A percentile compares a stretch with the other conserved stretches of the same genome.
phyloP scores from a whole-genome alignment of 768 basidiomycete species.

The Hygrocybe coccinea region DNA sequence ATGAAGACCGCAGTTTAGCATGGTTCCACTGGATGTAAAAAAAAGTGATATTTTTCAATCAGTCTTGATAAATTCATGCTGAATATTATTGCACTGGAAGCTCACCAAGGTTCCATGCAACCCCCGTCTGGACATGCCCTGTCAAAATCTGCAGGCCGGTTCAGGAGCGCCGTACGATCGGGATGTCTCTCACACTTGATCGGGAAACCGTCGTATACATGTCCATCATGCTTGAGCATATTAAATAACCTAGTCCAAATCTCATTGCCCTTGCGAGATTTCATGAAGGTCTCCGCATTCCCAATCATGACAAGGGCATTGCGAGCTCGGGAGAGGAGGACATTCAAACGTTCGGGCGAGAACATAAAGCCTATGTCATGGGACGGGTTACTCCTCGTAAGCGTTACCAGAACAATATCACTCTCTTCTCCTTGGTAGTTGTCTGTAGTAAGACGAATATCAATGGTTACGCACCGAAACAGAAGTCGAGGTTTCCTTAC shows the following conservation, averaged over 20 bases:
- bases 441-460: constrained; percentile 35
- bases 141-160: constrained; percentile 46
- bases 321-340: constrained; percentile 64
- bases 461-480: not conserved
- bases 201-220: constrained; percentile 59
- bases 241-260: constrained; percentile 50
- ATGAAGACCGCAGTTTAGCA: constrained; percentile 50
- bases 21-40: constrained; percentile 35
- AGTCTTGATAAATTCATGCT: not conserved
- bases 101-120: constrained; percentile 56
- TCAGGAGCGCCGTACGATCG: constrained; percentile 34
- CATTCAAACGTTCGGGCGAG: constrained; percentile 64
- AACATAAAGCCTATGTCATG: constrained; percentile 69
- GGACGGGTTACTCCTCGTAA: constrained; percentile 54
- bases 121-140: constrained; percentile 55
- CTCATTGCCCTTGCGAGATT: constrained; percentile 45
- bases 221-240: constrained; percentile 36
- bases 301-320: constrained; percentile 63
- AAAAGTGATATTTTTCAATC: not conserved
- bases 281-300: constrained; percentile 53
- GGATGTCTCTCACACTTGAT: constrained; percentile 55
- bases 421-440: constrained; percentile 78
- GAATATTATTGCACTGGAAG: not conserved
- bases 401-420: constrained; percentile 57
- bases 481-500: constrained; percentile 28